Conservation (phyloP, 345 rosid genomes). For the Corymbia maculata region DNA sequence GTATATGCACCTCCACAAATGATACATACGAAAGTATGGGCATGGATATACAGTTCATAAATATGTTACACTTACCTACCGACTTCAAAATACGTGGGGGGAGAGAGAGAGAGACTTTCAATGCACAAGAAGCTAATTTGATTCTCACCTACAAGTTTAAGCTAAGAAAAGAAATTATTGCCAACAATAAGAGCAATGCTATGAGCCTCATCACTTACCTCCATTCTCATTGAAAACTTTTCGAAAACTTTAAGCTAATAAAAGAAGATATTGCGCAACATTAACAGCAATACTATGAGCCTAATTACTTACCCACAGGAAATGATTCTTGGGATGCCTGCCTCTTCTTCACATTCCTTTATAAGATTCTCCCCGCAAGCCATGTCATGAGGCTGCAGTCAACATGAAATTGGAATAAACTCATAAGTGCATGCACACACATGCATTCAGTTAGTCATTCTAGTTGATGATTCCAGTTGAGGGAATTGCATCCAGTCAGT, state of each 20-base stretch:
- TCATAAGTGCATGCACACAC: background rate
- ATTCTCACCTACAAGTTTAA: background rate
- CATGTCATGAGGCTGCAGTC: constrained; percentile 69
- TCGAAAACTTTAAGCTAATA: background rate
- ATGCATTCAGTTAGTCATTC: background rate
- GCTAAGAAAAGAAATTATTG: background rate
- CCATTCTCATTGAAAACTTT: background rate
- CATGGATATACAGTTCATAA: background rate
- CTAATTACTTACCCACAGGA: constrained; percentile 34
- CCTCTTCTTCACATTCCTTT: constrained; percentile 97
- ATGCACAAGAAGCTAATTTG: background rate
- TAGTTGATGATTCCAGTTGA: background rate
- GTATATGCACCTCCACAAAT: background rate
- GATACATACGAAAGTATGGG: background rate
- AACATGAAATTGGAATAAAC: background rate
- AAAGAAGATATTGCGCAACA: background rate
- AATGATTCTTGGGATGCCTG: constrained; percentile 60
- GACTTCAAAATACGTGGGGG: background rate
- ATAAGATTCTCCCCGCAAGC: constrained; percentile 67
- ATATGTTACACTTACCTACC: background rate
- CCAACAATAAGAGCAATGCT: background rate
- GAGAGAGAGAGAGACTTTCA: background rate
- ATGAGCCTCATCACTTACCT: background rate
- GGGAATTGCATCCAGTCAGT: background rate
- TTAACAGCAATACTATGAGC: background rate